Evolutionary conservation across 2,329 filamentous ascomycete species (phyloP).

Genomic region (Aspergillus fructus): DNA sequence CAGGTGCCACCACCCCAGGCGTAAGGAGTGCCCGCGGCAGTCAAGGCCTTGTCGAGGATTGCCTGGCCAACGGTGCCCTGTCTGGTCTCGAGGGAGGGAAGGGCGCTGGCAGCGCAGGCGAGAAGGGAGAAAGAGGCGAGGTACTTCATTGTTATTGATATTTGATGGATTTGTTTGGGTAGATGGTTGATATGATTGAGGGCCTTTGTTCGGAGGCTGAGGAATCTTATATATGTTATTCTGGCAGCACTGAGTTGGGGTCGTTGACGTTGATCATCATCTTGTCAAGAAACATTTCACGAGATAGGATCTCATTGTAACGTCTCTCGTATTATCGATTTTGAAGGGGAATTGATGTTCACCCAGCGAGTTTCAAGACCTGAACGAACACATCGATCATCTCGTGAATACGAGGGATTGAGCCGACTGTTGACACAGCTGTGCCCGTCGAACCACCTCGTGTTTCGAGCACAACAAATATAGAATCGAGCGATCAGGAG

Average conservation of each 20-base stretch:
- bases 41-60: constrained; percentile 50
- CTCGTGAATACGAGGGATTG: background rate
- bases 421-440: background rate
- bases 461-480: background rate
- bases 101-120: constrained; percentile 16
- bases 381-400: background rate
- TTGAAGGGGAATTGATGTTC: background rate
- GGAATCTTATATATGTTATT: background rate
- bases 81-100: no score
- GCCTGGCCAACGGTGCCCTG: constrained; percentile 29
- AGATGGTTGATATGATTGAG: background rate
- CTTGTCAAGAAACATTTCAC: background rate
- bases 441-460: background rate
- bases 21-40: constrained; percentile 43
- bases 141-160: background rate
- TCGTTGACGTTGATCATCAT: background rate
- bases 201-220: no score
- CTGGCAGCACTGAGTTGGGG: background rate
- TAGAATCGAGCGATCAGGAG: background rate
- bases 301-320: background rate
- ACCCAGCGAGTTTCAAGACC: background rate
- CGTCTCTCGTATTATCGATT: background rate
- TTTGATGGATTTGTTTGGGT: background rate
- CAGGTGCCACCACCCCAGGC: constrained; percentile 30
- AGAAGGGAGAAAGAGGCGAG: constrained; percentile 1